These are phyloP conservation scores for Nakaseomyces delphensis DNA, from an alignment of 1,139 yeast species.

Conservation along the genomic window DNA sequence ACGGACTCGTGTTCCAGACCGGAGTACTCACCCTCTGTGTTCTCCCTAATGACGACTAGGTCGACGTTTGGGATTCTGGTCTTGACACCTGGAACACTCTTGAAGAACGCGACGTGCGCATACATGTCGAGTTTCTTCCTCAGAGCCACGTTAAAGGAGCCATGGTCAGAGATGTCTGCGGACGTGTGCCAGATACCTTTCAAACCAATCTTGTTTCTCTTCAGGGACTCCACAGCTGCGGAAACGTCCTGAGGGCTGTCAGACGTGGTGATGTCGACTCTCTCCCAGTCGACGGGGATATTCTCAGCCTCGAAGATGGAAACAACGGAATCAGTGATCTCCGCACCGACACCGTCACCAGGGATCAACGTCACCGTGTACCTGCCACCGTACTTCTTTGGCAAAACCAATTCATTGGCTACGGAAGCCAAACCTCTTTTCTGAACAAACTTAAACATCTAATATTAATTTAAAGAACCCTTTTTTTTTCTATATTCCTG, in stretches of 20 bases:
- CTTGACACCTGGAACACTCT: slow-evolving; percentile 90
- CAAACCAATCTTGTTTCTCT: slow-evolving; percentile 94
- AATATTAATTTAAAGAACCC: no score
- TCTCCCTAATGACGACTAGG: slow-evolving; percentile 92
- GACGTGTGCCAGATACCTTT: slow-evolving; percentile 95
- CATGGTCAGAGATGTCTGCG: slow-evolving; percentile 59
- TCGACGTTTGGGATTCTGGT: slow-evolving; percentile 84
- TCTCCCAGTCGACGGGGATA: slow-evolving; percentile 93
- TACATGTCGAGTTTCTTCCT: slow-evolving; percentile 93
- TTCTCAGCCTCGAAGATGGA: slow-evolving; percentile 72
- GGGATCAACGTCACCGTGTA: slow-evolving; percentile 91
- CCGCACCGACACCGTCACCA: slow-evolving; percentile 94
- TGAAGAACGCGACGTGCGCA: slow-evolving; percentile 87
- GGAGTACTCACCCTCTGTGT: slow-evolving; percentile 97
- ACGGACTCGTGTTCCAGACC: slow-evolving; percentile 97
- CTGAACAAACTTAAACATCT: slow-evolving; percentile 4
- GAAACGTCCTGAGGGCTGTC: slow-evolving; percentile 56
- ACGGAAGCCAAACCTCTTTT: slow-evolving; percentile 33
- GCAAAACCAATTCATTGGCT: slow-evolving; percentile 55
- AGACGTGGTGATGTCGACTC: slow-evolving; percentile 78
- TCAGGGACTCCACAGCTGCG: slow-evolving; percentile 84
- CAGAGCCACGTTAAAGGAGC: slow-evolving; percentile 88
- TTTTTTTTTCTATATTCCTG: no score
- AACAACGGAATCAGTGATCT: slow-evolving; percentile 89
- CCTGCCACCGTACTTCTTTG: slow-evolving; percentile 91